phyloP scores from a whole-genome alignment of 2,329 filamentous ascomycete genomes.

The Aspergillus pseudoglaucus region DNA sequence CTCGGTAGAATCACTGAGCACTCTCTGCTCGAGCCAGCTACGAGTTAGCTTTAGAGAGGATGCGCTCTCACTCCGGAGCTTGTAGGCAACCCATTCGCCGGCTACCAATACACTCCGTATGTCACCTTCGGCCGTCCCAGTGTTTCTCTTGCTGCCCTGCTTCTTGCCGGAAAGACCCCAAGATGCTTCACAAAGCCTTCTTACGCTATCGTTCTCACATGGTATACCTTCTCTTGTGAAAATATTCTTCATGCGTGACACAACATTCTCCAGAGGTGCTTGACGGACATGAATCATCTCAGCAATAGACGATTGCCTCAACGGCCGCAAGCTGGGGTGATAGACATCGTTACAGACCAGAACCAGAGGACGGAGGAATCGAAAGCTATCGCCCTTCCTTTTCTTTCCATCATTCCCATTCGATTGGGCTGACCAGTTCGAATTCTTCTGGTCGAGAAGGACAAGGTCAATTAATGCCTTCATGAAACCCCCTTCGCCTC shows the following conservation, averaged over 20 bases:
- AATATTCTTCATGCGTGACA: constrained; percentile 70
- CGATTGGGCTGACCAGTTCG: constrained; percentile 27
- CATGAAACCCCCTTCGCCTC: constrained; percentile 88
- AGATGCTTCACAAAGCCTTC: constrained; percentile 60
- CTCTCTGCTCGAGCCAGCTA: constrained; percentile 55
- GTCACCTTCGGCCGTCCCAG: constrained; percentile 46
- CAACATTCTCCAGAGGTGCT: constrained; percentile 77
- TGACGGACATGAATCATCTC: constrained; percentile 91
- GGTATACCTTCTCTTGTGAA: constrained; percentile 85
- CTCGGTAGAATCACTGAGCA: constrained; percentile 48
- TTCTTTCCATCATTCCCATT: constrained; percentile 23
- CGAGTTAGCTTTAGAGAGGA: constrained; percentile 44
- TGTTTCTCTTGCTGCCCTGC: constrained; percentile 41
- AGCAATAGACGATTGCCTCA: constrained; percentile 77
- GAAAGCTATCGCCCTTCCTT: constrained; percentile 79
- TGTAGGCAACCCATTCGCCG: constrained; percentile 59
- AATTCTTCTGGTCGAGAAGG: constrained; percentile 77
- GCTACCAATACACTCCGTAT: constrained; percentile 60
- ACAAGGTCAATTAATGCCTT: constrained; percentile 91
- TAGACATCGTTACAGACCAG: constrained; percentile 98
- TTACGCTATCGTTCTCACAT: constrained; percentile 81
- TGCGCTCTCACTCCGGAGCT: constrained; percentile 44
- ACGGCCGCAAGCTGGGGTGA: constrained; percentile 74
- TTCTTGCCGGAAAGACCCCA: constrained; percentile 58
- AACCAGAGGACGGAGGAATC: constrained; percentile 78